Evolutionary conservation across 768 basidiomycete genomes (phyloP).

Genomic region (Tremella mesenterica): DNA sequence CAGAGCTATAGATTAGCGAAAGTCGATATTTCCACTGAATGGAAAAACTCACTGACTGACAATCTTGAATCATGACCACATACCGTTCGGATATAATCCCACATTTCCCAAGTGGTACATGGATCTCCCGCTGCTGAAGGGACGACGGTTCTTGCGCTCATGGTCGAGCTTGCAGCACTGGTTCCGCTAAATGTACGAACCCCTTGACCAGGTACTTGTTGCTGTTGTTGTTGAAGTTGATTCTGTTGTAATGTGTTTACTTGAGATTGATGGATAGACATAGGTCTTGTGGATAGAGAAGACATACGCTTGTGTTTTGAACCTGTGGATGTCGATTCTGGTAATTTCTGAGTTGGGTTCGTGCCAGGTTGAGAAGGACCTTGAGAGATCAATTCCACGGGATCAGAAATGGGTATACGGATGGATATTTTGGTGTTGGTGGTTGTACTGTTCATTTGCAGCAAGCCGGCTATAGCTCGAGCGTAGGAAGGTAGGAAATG

Average conservation of each 20-base stretch:
- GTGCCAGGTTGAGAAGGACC: constrained; percentile 25
- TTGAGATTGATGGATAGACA: constrained; percentile 29
- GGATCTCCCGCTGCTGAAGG: constrained; percentile 25
- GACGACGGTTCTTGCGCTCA: constrained; percentile 10
- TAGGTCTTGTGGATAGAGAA: constrained; percentile 27
- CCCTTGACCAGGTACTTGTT: not conserved
- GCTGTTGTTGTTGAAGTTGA: constrained; percentile 47
- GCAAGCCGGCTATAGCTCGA: constrained; percentile 66
- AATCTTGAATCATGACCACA: constrained; percentile 61
- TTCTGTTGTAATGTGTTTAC: constrained; percentile 49
- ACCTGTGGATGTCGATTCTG: not conserved
- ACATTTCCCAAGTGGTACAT: constrained; percentile 83
- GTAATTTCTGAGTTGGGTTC: not conserved
- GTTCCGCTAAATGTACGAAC: constrained; percentile 11
- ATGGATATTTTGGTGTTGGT: constrained; percentile 60
- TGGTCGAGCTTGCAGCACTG: constrained; percentile 19
- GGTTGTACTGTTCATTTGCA: constrained; percentile 61
- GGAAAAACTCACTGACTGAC: constrained; percentile 41
- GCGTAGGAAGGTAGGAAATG: constrained; percentile 85
- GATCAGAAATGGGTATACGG: constrained; percentile 50
- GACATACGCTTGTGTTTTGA: constrained; percentile 39
- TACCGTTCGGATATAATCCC: constrained; percentile 85
- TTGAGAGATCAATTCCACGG: constrained; percentile 50
- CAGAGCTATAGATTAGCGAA: constrained; percentile 54
- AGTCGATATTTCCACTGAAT: not conserved